These are phyloP conservation scores for Mucor racemosus DNA, from an alignment of 371 early-diverging fungal species.

Conservation along the genomic window DNA sequence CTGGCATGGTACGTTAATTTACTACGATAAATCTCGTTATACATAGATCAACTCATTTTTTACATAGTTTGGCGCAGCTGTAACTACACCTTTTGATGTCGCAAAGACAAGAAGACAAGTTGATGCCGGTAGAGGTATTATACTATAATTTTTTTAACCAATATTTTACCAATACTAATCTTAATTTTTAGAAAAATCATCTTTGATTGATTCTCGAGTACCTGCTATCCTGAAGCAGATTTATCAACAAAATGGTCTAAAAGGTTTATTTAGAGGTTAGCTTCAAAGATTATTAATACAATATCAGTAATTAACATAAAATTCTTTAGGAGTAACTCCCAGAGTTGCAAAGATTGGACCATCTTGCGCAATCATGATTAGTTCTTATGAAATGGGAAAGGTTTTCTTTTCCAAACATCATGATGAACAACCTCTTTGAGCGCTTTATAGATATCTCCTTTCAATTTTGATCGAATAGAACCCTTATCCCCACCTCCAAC, in stretches of 20 bases:
- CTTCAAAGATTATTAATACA: neutral
- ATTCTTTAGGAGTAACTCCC: constrained; percentile 65
- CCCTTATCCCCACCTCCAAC: no score
- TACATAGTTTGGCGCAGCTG: constrained; percentile 76
- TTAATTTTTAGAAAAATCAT: constrained; percentile 16
- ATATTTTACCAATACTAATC: no score
- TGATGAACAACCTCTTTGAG: neutral
- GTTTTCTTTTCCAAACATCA: constrained; percentile 43
- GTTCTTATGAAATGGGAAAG: constrained; percentile 80
- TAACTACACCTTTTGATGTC: constrained; percentile 96
- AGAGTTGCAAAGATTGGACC: constrained; percentile 91
- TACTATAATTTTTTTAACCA: neutral
- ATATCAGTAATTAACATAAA: neutral
- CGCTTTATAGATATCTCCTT: neutral
- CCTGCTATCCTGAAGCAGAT: constrained; percentile 54
- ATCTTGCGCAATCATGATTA: constrained; percentile 96
- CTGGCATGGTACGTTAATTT: constrained; percentile 62
- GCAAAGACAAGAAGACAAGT: constrained; percentile 90
- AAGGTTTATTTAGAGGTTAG: constrained; percentile 72
- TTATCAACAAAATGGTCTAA: constrained; percentile 70
- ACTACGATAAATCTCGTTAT: no score
- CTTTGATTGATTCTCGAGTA: constrained; percentile 29
- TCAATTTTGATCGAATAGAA: no score
- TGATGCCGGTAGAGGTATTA: constrained; percentile 37
- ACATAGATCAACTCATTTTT: neutral